These are phyloP conservation scores for Candida hungchunana DNA, from an alignment of 805 yeast genomes.

Conservation along the genomic window DNA sequence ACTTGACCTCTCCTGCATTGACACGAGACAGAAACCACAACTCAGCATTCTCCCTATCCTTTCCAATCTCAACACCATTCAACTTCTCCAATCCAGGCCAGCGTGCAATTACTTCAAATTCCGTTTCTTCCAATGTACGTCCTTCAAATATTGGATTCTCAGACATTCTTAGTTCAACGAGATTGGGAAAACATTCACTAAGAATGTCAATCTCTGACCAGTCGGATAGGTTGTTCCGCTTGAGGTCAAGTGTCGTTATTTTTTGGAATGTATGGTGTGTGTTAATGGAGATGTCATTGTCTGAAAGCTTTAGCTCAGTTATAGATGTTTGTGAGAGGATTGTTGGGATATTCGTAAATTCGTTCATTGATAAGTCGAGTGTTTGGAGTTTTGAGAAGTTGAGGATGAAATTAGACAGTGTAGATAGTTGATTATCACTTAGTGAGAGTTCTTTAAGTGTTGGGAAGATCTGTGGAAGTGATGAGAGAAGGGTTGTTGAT, in stretches of 20 bases:
- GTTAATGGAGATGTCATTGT: conserved; percentile 19
- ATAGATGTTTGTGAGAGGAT: conserved; percentile 5
- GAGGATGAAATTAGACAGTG: conserved; percentile 4
- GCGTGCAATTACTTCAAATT: conserved; percentile 43
- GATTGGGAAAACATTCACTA: conserved; percentile 33
- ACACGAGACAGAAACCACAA: conserved; percentile 58
- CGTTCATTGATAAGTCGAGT: conserved; percentile 12
- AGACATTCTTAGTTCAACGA: conserved; percentile 44
- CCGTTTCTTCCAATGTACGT: conserved; percentile 21
- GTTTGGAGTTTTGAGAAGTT: conserved; percentile 3
- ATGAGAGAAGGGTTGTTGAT: conserved; percentile 4
- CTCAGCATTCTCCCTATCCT: conserved; percentile 62
- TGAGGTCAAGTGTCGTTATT: conserved; percentile 41
- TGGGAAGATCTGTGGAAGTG: conserved; percentile 32
- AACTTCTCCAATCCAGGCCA: conserved; percentile 36
- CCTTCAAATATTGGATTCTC: conserved; percentile 45
- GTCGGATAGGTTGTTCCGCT: conserved; percentile 41
- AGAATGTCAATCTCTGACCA: conserved; percentile 52
- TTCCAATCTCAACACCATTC: conserved; percentile 54
- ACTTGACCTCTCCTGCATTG: conserved; percentile 22
- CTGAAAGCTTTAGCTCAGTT: conserved; percentile 13
- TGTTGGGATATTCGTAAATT: conserved; percentile 13
- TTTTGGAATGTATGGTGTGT: conserved; percentile 25
- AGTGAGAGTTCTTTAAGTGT: conserved; percentile 28
- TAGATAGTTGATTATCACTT: conserved; percentile 23